Evolutionary conservation across 495 filamentous ascomycete genomes (phyloP).

Genomic region (Penicillium argentinense): DNA sequence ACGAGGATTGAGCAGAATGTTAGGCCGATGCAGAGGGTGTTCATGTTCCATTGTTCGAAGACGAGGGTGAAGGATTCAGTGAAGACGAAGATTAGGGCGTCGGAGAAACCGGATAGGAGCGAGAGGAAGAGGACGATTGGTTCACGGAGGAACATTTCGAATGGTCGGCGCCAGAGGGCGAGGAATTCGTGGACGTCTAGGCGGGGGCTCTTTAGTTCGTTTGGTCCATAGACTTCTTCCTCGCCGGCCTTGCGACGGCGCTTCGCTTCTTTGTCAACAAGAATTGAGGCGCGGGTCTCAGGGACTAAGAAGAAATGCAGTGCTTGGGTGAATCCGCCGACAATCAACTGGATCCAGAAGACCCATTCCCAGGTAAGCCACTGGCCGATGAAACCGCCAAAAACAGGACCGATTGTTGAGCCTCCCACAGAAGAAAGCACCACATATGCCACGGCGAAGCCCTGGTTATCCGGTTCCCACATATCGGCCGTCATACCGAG

Average conservation of each 20-base stretch:
- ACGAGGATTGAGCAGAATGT: constrained; percentile 63
- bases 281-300: constrained; percentile 66
- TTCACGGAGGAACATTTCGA: constrained; percentile 76
- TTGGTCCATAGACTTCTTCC: constrained; percentile 62
- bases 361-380: constrained; percentile 72
- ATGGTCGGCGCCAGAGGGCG: constrained; percentile 66
- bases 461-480: constrained; percentile 70
- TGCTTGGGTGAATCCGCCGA: constrained; percentile 64
- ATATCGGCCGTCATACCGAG: constrained; percentile 82
- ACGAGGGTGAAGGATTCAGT: constrained; percentile 66
- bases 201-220: constrained; percentile 54
- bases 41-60: constrained; percentile 64
- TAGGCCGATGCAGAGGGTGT: constrained; percentile 53
- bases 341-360: constrained; percentile 79
- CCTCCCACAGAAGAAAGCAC: constrained; percentile 77
- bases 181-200: constrained; percentile 56
- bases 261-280: constrained; percentile 67
- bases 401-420: constrained; percentile 72
- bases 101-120: constrained; percentile 71
- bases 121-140: constrained; percentile 73
- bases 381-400: constrained; percentile 73
- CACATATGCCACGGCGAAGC: constrained; percentile 66
- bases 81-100: constrained; percentile 81
- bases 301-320: constrained; percentile 66
- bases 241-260: constrained; percentile 59